Conservation (phyloP, 2,329 filamentous ascomycete species). For the Cadophora sp. region DNA sequence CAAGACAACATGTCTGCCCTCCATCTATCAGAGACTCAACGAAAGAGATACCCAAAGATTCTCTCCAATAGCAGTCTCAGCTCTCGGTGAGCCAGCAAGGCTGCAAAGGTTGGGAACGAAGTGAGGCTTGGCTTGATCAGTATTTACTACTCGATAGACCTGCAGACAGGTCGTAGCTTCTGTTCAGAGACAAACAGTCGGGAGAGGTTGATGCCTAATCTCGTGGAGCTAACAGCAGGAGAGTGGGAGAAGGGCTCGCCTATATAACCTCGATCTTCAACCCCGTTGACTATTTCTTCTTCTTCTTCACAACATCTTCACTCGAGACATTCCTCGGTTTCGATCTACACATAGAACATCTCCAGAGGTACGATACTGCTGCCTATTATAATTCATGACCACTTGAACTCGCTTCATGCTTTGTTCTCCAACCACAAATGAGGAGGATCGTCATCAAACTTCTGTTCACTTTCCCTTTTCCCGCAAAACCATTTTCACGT, state of each 20-base stretch:
- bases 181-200: not conserved
- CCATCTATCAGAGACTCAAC: too few relatives aligned
- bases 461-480: not conserved
- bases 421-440: not conserved
- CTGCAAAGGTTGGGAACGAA: too few relatives aligned
- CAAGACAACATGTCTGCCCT: too few relatives aligned
- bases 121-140: not conserved
- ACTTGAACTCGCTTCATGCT: not conserved
- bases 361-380: not conserved
- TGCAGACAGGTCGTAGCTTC: not conserved
- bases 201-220: slow-evolving; percentile 1
- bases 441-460: not conserved
- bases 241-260: not conserved
- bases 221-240: not conserved
- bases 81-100: too few relatives aligned
- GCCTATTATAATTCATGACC: not conserved
- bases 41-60: too few relatives aligned
- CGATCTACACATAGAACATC: not conserved
- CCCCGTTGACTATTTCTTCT: not conserved
- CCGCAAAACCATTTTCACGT: not conserved
- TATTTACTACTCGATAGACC: not conserved
- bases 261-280: not conserved
- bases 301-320: not conserved
- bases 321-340: not conserved
- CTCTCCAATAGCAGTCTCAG: too few relatives aligned